phyloP scores from a whole-genome alignment of 306 rosid species.

The Lithocarpus polystachyus region DNA sequence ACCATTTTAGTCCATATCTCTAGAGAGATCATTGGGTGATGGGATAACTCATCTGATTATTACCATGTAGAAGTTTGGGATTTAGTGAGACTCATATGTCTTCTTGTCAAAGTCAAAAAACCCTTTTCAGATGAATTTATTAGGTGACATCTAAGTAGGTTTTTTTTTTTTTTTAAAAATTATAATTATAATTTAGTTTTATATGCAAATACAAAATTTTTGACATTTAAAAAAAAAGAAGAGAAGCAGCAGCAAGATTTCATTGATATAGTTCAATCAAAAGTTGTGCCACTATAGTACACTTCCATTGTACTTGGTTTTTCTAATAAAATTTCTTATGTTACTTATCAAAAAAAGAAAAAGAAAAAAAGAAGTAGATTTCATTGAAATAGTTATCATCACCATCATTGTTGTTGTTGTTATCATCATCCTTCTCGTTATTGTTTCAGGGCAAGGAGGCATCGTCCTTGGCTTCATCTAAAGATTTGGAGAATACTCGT shows the following conservation, averaged over 20 bases:
- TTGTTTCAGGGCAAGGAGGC: constrained; percentile 43
- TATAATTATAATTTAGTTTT: not conserved
- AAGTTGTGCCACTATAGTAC: too few species aligned
- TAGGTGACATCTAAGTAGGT: not conserved
- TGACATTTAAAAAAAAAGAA: not conserved
- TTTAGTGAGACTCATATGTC: not conserved
- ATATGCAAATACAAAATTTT: not conserved
- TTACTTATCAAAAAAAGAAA: too few species aligned
- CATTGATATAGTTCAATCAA: not conserved
- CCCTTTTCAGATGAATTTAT: not conserved
- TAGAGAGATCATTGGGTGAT: not conserved
- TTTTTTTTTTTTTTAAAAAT: not conserved
- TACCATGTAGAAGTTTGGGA: not conserved
- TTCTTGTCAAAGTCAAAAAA: not conserved
- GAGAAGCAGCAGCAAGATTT: not conserved
- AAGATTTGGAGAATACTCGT: constrained; percentile 33
- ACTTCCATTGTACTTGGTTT: too few species aligned
- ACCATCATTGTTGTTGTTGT: not conserved
- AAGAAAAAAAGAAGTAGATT: not conserved
- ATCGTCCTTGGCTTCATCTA: constrained; percentile 26
- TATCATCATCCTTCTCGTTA: constrained; percentile 14
- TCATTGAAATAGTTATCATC: not conserved
- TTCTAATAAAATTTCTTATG: too few species aligned
- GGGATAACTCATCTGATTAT: not conserved
- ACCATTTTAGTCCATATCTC: not conserved